Evolutionary conservation across 2,329 filamentous ascomycete genomes (phyloP), one percentile per base, ranked within the genome.

Genomic region (Phaeosphaeriaceae sp.): DNA sequence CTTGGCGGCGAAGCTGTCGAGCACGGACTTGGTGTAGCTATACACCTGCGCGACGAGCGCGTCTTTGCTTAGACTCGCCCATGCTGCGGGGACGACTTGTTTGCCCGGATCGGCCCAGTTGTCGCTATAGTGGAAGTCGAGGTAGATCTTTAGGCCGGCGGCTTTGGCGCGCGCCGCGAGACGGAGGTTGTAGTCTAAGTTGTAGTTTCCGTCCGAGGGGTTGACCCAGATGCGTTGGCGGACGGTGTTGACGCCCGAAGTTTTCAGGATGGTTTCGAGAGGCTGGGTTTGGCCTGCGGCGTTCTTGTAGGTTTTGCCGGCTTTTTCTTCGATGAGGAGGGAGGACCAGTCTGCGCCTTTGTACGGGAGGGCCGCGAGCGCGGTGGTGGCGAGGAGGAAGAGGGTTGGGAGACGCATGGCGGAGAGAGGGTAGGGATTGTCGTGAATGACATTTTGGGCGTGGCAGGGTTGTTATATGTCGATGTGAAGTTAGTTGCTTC

Each of bases 161-260:
- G 85, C 85, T 65, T 87, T 83, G 2, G 88, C 88, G 51, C 89
- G 83, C 71, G 84, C 84, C 3, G 87, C 89, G n/a, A 92, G 81
- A 54, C 84, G 78, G 61, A 92, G 71, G 71, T 91, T 91, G 77
- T 92, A 92, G 57, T 85, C 85, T 44, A 91, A 81, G 73, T 89
- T 85, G 74, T 92, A 92, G 64, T 83, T 82, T 47, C 88, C 87
- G 63, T 86, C 83, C 11, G 83, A 65, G 0, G 74, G 74, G 65
- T 89, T 89, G 22, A 91, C 89, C 89, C 89, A 92, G 45, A 92
- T 76, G 24, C 90, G 83, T 73, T 92, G 89, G 19, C 89, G 85
- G 47, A 91, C 86, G 0, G 86, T 89, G 74, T 91, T 91, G 65
- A 90, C 85, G 15, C 89, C 89, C 25, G 81, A 85, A 11, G 78